Evolutionary conservation across 768 basidiomycete genomes (phyloP).

Genomic region (Sistotremastrum niveocremeum): DNA sequence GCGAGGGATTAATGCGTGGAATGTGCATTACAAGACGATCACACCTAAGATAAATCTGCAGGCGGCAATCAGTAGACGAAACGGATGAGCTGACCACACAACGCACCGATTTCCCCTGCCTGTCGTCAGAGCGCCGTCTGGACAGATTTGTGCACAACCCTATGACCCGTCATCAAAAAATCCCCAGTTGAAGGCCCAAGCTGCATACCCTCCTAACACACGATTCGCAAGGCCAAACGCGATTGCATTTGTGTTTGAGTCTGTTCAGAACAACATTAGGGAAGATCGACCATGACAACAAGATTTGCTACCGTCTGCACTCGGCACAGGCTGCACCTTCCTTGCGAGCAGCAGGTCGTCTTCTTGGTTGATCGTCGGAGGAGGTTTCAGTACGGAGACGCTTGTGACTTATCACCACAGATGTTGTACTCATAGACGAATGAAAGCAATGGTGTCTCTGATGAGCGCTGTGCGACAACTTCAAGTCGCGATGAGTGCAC

Average conservation of each 20-base stretch:
- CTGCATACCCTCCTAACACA: constrained; percentile 46
- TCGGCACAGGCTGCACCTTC: constrained; percentile 66
- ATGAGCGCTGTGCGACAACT: constrained; percentile 21
- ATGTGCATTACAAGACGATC: constrained; percentile 27
- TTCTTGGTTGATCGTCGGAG: not conserved
- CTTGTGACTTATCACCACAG: constrained; percentile 9
- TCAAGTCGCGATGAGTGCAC: constrained; percentile 1
- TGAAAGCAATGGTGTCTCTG: constrained; percentile 19
- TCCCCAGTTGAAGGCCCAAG: no score
- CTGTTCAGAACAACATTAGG: constrained; percentile 18
- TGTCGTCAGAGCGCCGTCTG: constrained; percentile 66
- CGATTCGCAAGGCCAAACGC: constrained; percentile 62
- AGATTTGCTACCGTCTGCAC: constrained; percentile 45
- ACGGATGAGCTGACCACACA: not conserved
- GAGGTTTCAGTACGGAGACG: not conserved
- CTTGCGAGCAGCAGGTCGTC: constrained; percentile 22
- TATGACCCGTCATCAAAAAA: no score
- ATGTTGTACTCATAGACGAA: constrained; percentile 3
- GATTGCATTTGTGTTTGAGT: constrained; percentile 62
- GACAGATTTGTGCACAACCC: constrained; percentile 71
- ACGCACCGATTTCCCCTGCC: constrained; percentile 68
- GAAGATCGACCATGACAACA: constrained; percentile 1
- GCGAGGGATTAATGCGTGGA: constrained; percentile 25
- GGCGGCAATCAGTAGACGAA: not conserved
- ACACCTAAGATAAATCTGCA: not conserved